Base-by-base conservation (phyloP, 495 filamentous ascomycete species). In the Pseudevernia furfuracea region DNA sequence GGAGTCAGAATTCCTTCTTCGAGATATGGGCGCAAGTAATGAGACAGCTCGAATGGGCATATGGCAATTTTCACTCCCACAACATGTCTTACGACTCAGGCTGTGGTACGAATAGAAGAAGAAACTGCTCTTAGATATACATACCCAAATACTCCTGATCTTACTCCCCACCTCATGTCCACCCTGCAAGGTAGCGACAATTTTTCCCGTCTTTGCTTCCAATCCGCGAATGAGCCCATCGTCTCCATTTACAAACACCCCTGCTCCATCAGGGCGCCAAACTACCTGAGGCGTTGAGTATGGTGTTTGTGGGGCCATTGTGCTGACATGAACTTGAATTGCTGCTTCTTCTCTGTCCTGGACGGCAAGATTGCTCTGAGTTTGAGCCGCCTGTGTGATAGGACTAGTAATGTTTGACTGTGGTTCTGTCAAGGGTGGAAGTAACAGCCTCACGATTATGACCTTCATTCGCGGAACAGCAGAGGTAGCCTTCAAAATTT, bases 231-330 rank as follows among this genome's bases (percentile, higher is more conserved):
- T 76, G 19, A 82, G 72, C 1, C 87, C 87, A 73, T 89, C 87
- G 69, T 89, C 87, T 14, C 83, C 83, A 73, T 87, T 89, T 2
- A 89, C 85, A 82, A 84, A 89, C 9, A 89, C 71, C 1, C 87
- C 87, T 36, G 75, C 80, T 1, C 85, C 86, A 69, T 85, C 78
- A 7, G 86, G 86, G 58, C 87, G 74, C 87, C 87, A 89, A 12
- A 76, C 81, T 14, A 88, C 72, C 65, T 82, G 80, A 28, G 87
- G 85, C 17, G 85, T 89, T 41, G 82, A 86, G 70, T 88, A 89
- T 10, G 80, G 74, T 57, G 87, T 87, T 73, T 89, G 87, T 36
- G 87, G 84, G 14, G 87, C 83, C 66, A 85, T 76, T 0, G 87
- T 86, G 65, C 76, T 87, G 8, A 80, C 75, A 67, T 86, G 80